These are phyloP conservation scores for Aureobasidium sp. DNA, from an alignment of 2,329 filamentous ascomycete genomes.

Conservation along the genomic window DNA sequence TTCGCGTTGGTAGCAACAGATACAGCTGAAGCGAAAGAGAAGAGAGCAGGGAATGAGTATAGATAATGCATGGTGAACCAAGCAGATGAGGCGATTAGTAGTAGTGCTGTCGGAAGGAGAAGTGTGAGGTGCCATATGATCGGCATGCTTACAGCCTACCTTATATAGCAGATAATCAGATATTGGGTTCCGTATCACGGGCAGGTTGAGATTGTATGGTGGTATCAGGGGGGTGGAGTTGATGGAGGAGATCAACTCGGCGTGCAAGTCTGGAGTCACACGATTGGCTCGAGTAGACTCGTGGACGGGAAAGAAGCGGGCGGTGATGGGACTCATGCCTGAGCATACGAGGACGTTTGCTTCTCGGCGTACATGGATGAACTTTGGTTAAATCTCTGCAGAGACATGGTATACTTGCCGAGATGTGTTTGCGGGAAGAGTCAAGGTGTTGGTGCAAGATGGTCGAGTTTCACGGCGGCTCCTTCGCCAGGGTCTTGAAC, in stretches of 20 bases:
- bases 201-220: neutral
- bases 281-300: slow-evolving; percentile 6
- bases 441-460: neutral
- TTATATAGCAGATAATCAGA: neutral
- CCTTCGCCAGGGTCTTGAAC: too few species aligned
- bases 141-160: neutral
- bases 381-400: neutral
- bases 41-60: slow-evolving; percentile 26
- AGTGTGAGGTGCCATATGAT: slow-evolving; percentile 23
- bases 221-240: neutral
- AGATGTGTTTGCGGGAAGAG: neutral
- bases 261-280: slow-evolving; percentile 7
- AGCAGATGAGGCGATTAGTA: slow-evolving; percentile 27
- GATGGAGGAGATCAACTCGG: neutral
- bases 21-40: slow-evolving; percentile 22
- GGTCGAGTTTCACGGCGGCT: neutral
- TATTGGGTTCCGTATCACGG: neutral
- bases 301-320: neutral
- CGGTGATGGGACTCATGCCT: neutral
- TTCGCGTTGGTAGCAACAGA: too few species aligned
- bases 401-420: neutral
- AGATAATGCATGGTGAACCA: slow-evolving; percentile 35
- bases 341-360: neutral
- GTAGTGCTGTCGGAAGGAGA: slow-evolving; percentile 29
- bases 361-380: neutral